Evolutionary conservation across 768 basidiomycete species (phyloP), one percentile per base, ranked within the genome.

Genomic region (Leccinum variicolor): DNA sequence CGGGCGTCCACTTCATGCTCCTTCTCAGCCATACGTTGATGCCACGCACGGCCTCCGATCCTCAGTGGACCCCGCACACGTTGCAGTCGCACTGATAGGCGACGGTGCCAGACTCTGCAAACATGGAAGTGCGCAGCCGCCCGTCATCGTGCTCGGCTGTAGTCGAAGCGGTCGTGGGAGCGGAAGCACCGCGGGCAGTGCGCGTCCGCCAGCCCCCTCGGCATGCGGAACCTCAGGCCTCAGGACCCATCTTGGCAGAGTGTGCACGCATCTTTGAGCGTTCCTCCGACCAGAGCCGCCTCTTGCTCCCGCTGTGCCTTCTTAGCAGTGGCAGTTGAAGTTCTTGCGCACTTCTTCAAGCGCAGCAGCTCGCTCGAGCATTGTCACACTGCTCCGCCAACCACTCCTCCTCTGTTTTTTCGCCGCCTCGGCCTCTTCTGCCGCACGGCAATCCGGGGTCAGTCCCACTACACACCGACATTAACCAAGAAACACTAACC

Each of bases 241-340:
- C 54, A 11, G 33, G 70, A 15, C 39, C 39, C 6, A 65, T 59
- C 43, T 65, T 69, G 52, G 65, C 60, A 36, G n/a, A 11, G 3
- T 69, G 73, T 7, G 74, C 65, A 5, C 75, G 81, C 67, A 25
- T 26, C 58, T 25, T 28, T 9, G 28, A 28, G 9, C 28, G 75
- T 76, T 73, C 81, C 53, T 69, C n/a, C n/a, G n/a, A n/a, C n/a
- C 25, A 3, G 25, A 25, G 25, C 81, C 1, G 88, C 88, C 58
- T 89, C 88, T 19, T 86, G 84, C 63, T 90, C 90, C 39, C 86
- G 81, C 62, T 85, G 81, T 15, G 73, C 74, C 60, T 83, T 87
- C 51, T 79, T 74, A 25, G 25, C 25, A 25, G 25, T 25, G 25
- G 25, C 25, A 25, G 25, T 25, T 25, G 25, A 25, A 3, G 25